These are phyloP conservation scores for Nicotiana tabacum DNA, from an alignment of 257 asterid genomes.

Conservation along the genomic window DNA sequence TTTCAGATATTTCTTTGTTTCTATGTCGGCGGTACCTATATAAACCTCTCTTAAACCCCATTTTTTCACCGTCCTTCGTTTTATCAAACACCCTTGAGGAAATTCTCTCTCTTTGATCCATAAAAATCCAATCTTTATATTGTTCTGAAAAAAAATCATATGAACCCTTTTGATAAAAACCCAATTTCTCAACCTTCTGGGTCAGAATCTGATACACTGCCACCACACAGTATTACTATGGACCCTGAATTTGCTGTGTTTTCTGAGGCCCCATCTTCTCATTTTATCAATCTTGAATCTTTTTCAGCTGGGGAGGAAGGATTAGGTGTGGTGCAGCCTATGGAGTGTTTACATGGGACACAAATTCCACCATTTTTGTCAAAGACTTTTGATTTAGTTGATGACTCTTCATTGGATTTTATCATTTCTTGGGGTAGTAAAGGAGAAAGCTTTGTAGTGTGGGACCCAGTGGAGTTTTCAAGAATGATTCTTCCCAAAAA, in stretches of 20 bases:
- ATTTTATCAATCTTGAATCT: constrained; percentile 29
- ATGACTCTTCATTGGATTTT: constrained; percentile 54
- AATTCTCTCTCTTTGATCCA: background rate
- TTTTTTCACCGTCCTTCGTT: constrained; percentile 26
- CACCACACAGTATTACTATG: background rate
- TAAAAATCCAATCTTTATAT: background rate
- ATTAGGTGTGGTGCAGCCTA: constrained; percentile 43
- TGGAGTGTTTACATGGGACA: constrained; percentile 48
- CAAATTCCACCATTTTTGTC: constrained; percentile 70
- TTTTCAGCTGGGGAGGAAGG: constrained; percentile 14
- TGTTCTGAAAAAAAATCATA: background rate
- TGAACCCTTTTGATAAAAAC: constrained; percentile 34
- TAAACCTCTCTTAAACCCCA: constrained; percentile 20
- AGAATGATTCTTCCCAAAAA: constrained; percentile 53
- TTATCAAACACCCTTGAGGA: background rate
- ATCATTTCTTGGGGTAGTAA: constrained; percentile 61
- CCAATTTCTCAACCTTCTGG: too few relatives aligned
- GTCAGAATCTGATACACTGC: too few relatives aligned
- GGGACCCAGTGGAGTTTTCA: constrained; percentile 71
- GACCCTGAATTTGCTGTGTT: background rate
- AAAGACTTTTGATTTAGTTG: constrained; percentile 78
- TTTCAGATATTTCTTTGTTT: constrained; percentile 18
- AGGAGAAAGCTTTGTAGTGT: constrained; percentile 74
- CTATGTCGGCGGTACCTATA: constrained; percentile 42
- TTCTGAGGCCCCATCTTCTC: constrained; percentile 7